Conservation (phyloP, 768 basidiomycete species). For the Solioccasus polychromus region DNA sequence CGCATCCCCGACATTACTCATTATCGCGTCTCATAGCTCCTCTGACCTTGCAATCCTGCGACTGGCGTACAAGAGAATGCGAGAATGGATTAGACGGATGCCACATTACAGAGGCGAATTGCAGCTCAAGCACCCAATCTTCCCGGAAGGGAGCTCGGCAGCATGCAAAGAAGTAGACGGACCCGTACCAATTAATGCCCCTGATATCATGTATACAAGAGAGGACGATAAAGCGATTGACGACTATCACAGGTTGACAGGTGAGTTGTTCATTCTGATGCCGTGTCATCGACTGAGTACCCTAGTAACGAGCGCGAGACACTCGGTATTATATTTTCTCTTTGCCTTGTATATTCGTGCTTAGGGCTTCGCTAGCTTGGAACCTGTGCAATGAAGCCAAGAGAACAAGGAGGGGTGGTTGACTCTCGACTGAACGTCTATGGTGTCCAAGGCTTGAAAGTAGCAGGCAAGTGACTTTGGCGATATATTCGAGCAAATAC, state of each 20-base stretch:
- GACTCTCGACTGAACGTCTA: slow-evolving; percentile 63
- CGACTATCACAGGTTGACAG: slow-evolving; percentile 18
- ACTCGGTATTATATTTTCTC: slow-evolving; percentile 24
- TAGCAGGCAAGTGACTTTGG: slow-evolving; percentile 42
- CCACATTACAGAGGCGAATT: slow-evolving; percentile 36
- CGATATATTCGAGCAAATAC: too few relatives aligned
- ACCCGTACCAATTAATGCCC: slow-evolving; percentile 24
- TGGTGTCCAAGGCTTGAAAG: slow-evolving; percentile 53
- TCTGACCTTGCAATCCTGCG: slow-evolving; percentile 26
- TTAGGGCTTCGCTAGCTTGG: slow-evolving; percentile 41
- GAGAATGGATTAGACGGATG: slow-evolving; percentile 40
- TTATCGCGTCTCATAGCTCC: slow-evolving; percentile 10
- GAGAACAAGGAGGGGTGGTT: slow-evolving; percentile 56
- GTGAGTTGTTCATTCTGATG: slow-evolving; percentile 10
- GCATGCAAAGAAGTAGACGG: slow-evolving; percentile 12
- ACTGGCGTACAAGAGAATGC: slow-evolving; percentile 25
- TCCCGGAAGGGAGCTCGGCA: slow-evolving; percentile 26
- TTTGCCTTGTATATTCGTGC: not conserved
- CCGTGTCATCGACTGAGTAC: not conserved
- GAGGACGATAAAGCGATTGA: slow-evolving; percentile 37
- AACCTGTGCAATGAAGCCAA: slow-evolving; percentile 67
- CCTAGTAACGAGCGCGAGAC: slow-evolving; percentile 31
- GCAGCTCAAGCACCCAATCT: slow-evolving; percentile 13
- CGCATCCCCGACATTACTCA: not conserved
- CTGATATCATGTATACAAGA: slow-evolving; percentile 30